These are phyloP conservation scores for Halophytophthora polymorphica DNA, from an alignment of 352 stramenopile species.

Conservation along the genomic window DNA sequence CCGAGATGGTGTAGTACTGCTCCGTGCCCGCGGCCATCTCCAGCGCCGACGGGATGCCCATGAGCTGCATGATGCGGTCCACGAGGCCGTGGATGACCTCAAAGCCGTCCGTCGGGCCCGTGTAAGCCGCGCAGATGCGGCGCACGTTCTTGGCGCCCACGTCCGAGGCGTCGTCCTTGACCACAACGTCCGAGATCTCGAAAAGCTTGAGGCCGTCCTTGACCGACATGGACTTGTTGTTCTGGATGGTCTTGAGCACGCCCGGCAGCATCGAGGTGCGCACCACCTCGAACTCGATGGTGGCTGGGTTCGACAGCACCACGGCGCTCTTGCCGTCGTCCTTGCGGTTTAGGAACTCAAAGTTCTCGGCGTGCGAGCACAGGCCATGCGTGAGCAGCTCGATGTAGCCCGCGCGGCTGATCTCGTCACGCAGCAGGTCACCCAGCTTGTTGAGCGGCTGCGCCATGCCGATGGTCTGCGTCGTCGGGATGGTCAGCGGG, in stretches of 20 bases:
- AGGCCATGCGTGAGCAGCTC: constrained; percentile 98
- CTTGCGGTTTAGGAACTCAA: constrained; percentile 88
- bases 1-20: constrained; percentile 79
- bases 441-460: constrained; percentile 98
- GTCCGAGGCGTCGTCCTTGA: constrained; percentile 90
- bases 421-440: constrained; percentile 97
- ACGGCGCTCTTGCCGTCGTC: constrained; percentile 90
- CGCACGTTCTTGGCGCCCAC: constrained; percentile 96
- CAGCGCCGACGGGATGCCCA: constrained; percentile 87
- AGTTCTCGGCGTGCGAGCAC: constrained; percentile 98
- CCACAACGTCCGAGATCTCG: constrained; percentile 98
- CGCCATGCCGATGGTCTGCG: constrained; percentile 93
- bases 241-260: constrained; percentile 98
- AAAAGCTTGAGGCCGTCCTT: constrained; percentile 98
- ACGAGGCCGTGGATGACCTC: constrained; percentile 99
- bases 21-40: constrained; percentile 57
- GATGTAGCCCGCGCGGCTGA: constrained; percentile 96
- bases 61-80: constrained; percentile 97
- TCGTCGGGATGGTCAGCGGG: constrained; percentile 92
- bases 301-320: constrained; percentile 97
- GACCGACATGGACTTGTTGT: constrained; percentile 97
- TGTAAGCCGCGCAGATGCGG: constrained; percentile 95
- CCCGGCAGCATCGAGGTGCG: constrained; percentile 98
- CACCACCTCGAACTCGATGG: constrained; percentile 99
- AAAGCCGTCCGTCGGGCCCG: constrained; percentile 96